Evolutionary conservation across 1,284 basidiomycete genomes (phyloP).

Genomic region (Ustilago trichophora): DNA sequence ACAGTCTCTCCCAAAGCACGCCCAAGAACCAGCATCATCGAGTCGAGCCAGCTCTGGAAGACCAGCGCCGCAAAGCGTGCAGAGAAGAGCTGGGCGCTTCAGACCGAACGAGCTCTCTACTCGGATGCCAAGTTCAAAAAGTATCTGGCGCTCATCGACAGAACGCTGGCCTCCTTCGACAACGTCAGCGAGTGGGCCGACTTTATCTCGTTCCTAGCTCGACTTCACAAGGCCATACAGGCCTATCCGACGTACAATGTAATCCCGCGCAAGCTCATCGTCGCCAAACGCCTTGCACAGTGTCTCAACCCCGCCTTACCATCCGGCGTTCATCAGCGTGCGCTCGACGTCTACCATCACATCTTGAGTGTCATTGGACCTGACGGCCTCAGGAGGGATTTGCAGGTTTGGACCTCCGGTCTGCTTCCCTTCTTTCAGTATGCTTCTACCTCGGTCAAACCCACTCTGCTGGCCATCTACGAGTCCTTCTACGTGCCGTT

Average conservation of each 20-base stretch:
- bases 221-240: slow-evolving; percentile 93
- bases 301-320: slow-evolving; percentile 96
- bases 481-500: slow-evolving; percentile 78
- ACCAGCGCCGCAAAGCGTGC: slow-evolving; percentile 60
- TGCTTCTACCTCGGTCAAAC: slow-evolving; percentile 80
- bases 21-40: slow-evolving; percentile 36
- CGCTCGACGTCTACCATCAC: slow-evolving; percentile 92
- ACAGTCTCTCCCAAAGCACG: slow-evolving; percentile 25
- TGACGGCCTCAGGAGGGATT: slow-evolving; percentile 86
- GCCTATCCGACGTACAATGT: slow-evolving; percentile 89
- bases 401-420: slow-evolving; percentile 93
- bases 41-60: slow-evolving; percentile 55
- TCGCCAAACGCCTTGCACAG: slow-evolving; percentile 93
- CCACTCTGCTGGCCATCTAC: slow-evolving; percentile 53
- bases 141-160: slow-evolving; percentile 88
- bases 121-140: slow-evolving; percentile 94
- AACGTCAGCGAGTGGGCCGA: slow-evolving; percentile 99
- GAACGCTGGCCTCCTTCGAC: slow-evolving; percentile 90
- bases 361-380: slow-evolving; percentile 87
- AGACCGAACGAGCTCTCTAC: slow-evolving; percentile 60
- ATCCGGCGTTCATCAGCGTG: slow-evolving; percentile 93
- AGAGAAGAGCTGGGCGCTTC: slow-evolving; percentile 60
- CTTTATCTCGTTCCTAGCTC: slow-evolving; percentile 96
- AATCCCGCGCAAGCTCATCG: slow-evolving; percentile 92
- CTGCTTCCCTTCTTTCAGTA: slow-evolving; percentile 98